Evolutionary conservation across 257 asterid species (phyloP), one percentile per base, ranked within the genome.

Genomic region (Capsicum baccatum): DNA sequence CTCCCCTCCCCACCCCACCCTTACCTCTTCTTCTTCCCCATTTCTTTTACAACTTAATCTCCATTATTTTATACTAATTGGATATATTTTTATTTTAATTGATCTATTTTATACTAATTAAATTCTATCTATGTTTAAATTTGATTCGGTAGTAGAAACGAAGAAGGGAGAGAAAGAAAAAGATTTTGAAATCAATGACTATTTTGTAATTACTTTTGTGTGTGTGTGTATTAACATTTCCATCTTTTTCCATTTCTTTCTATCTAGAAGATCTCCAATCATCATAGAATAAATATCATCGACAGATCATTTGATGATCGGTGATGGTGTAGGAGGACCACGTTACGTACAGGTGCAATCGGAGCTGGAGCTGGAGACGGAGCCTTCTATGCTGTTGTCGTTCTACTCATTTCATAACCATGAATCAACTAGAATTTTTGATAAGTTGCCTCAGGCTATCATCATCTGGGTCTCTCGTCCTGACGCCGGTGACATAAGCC

Each of bases 401-500:
- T 88, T 90, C 54, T 79, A 89, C 84, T 91, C 97, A 39, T 90
- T 83, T 62, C 89, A 81, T 14, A 79, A 84, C 54, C 84, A 84
- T 10, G 96, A 92, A 91, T 79, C 90, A 62, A 86, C 91, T 88
- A 90, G 93, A 85, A 90, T 95, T 80, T 94, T 94, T 86, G 89
- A 91, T 47, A 97, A 95, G 91, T 89, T 94, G 93, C 96, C 97
- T 17, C 88, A 83, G 84, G 97, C 96, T 50, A 83, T 85, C 12
- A 95, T 94, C 81, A 69, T 94, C 83, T 92, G 91, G 88, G 97
- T 93, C 14, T 94, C 97, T 57, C 95, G 99, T 9, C 98, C 97
- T 16, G 98, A 96, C 83, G 95, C 96, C 55, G 91, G 95, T 21
- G 97, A 93, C 85, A 90, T 94, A 64, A 94, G 97, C 91, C 99